Evolutionary conservation across 2,329 filamentous ascomycete species (phyloP).

Genomic region (Epichloe sp.): DNA sequence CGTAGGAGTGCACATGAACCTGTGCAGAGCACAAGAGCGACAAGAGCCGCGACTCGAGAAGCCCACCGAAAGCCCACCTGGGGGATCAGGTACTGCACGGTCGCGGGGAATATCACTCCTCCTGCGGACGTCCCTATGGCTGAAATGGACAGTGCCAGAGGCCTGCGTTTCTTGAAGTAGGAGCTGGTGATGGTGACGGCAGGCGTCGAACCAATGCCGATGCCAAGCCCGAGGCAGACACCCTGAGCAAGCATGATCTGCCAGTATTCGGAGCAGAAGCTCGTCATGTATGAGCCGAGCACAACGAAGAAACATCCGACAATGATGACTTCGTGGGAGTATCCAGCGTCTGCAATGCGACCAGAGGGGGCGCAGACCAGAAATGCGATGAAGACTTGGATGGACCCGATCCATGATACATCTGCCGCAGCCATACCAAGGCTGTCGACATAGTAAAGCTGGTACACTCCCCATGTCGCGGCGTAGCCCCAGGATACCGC

Average conservation of each 20-base stretch:
- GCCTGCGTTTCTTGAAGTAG: constrained; percentile 44
- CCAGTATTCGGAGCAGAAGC: constrained; percentile 33
- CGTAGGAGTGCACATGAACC: constrained; percentile 26
- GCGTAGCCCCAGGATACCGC: constrained; percentile 37
- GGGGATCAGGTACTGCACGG: constrained; percentile 43
- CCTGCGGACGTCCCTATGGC: constrained; percentile 46
- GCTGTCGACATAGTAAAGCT: constrained; percentile 31
- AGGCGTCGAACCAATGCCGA: constrained; percentile 45
- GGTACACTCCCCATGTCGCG: constrained; percentile 39
- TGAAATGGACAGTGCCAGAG: constrained; percentile 46
- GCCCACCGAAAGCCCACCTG: constrained; percentile 50
- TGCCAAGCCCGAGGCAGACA: constrained; percentile 36
- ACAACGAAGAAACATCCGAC: constrained; percentile 29
- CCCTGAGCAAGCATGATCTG: constrained; percentile 42
- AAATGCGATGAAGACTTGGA: constrained; percentile 38
- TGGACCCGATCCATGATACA: constrained; percentile 33
- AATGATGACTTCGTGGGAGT: constrained; percentile 27
- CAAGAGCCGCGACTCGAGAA: constrained; percentile 50
- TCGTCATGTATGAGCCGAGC: constrained; percentile 35
- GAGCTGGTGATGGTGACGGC: constrained; percentile 46
- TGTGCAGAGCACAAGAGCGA: constrained; percentile 35
- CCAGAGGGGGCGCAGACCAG: constrained; percentile 35
- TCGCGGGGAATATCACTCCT: constrained; percentile 41
- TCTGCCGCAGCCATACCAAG: constrained; percentile 22
- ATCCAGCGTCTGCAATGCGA: constrained; percentile 36